Evolutionary conservation across 208 protist genomes (phyloP), one percentile per base, ranked within the genome.

Genomic region (Entamoeba histolytica): DNA sequence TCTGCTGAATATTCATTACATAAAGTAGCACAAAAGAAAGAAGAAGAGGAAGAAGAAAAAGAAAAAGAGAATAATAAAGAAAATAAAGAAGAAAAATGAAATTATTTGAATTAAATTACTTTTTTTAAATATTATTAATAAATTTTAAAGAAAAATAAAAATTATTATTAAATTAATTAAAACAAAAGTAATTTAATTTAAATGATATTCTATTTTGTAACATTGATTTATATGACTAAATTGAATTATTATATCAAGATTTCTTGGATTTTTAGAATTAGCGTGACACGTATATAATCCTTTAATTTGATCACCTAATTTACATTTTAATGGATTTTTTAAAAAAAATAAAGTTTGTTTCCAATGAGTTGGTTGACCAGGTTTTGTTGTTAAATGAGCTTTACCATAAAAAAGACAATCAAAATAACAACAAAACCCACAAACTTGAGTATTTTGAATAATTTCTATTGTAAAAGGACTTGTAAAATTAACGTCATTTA

Each of bases 341-440:
- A 99, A 94, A 94, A 99, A 99, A 49, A 99, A 97, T 17, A 99
- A 97, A 5, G 97, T 98, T 95, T 98, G 97, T 94, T 98, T 98
- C 98, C 98, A 98, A 95, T 98, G 98, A 51, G 98, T 98, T 93
- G 97, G 8, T 51, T 92, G 96, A 35, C 94, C 39, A 91, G 39
- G 44, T 17, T 91, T 69, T 28, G 51, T 93, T 93, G 97, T 97
- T 39, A 94, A 93, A 44, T 97, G 92, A 47, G 97, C 95, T 4
- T 95, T 94, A 23, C 94, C 93, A 78, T n/a, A 23, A 78, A 78
- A 78, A n/a, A 78, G n/a, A 35, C 61, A 78, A 35, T 78, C 61
- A 78, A 78, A 78, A 19, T 78, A 78, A 78, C 61, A 78, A 78
- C 61, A 78, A 78, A 78, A 78, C 3, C 61, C 61, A n/a, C 15